Evolutionary conservation across 2,329 filamentous ascomycete genomes (phyloP), one percentile per base, ranked within the genome.

Genomic region (Claviceps maximensis): DNA sequence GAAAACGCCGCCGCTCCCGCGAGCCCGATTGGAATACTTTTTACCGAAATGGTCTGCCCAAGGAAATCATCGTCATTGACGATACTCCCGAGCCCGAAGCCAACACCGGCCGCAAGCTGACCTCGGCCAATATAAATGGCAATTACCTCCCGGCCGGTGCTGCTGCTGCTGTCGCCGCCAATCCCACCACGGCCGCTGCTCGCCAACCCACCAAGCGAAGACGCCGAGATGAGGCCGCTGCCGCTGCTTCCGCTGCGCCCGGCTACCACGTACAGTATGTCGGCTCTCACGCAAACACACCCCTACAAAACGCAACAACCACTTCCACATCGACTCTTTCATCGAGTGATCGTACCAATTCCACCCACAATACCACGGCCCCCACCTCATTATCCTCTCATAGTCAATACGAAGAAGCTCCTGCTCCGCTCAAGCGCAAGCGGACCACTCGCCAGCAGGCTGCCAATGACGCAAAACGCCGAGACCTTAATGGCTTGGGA

Each of bases 361-460:
- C 88, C 17, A 79, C 80, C 45, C 74, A 90, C 54, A 83, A 91
- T 63, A 93, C 89, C 3, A 96, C 90, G 0, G 91, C 91, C 45
- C 84, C 89, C 5, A 96, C 93, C 0, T 97, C 91, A 5, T 70
- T 80, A 44, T 82, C 80, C 0, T 80, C 79, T 3, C 77, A 74
- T 53, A 70, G 76, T 55, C 76, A 79, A 47, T 84, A 87, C 62
- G 83, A 87, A 50, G 78, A 84, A 50, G 73, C 74, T 33, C 75
- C 78, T 51, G 74, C 81, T n/a, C 88, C 89, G 36, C 86, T 93
- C 68, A 97, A 97, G 73, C 80, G 90, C 62, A 96, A 95, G 71
- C 81, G 93, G 17, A 55, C 51, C 25, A 89, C 87, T 46, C 81
- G 88, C 56, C 86, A 90, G 59, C 86, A 90, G 58, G 77, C 84